These are phyloP conservation scores for Globisporangium perplexum DNA, from an alignment of 352 stramenopile genomes.

Conservation along the genomic window DNA sequence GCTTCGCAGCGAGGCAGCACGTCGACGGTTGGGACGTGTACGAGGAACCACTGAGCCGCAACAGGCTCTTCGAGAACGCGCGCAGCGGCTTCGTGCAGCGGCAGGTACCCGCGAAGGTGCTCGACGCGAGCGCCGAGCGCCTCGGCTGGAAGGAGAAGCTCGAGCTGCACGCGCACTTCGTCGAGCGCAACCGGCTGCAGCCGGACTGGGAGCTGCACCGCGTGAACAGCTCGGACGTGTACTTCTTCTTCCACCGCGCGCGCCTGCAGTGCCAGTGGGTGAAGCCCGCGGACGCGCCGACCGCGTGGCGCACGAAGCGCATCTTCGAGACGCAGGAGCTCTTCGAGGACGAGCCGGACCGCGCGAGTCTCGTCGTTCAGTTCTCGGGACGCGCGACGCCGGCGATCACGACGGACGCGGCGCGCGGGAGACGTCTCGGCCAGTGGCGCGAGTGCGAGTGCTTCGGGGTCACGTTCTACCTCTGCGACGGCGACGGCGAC, in stretches of 20 bases:
- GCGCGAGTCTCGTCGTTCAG: constrained; percentile 28
- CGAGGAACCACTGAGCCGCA: constrained; percentile 46
- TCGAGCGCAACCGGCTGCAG: constrained; percentile 38
- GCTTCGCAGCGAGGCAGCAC: constrained; percentile 4
- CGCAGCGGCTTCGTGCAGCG: constrained; percentile 58
- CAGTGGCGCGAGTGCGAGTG: constrained; percentile 46
- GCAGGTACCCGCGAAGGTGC: constrained; percentile 42
- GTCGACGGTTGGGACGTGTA: constrained; percentile 41
- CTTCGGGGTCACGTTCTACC: constrained; percentile 56
- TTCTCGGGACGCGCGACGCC: constrained; percentile 34
- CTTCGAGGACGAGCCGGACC: constrained; percentile 42
- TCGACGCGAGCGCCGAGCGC: constrained; percentile 19
- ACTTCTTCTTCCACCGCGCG: constrained; percentile 72
- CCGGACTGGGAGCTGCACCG: constrained; percentile 62
- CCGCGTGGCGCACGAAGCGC: constrained; percentile 49
- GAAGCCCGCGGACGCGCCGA: constrained; percentile 25
- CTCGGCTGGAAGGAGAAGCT: constrained; percentile 73
- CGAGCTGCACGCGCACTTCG: constrained; percentile 30
- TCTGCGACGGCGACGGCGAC: constrained; percentile 18
- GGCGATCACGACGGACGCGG: constrained; percentile 32
- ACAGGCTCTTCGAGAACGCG: constrained; percentile 58
- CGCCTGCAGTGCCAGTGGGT: constrained; percentile 53
- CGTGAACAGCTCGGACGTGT: constrained; percentile 44
- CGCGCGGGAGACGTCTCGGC: constrained; percentile 34
- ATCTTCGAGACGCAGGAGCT: constrained; percentile 43